Evolutionary conservation across 176 grass and related monocot species (phyloP).

Genomic region (Zea mays): Zm-B73-REFERENCE-NAM-5.0 NC_050098.1:175177501-175178000

Average conservation of each 20-base stretch:
- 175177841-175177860: not conserved
- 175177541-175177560: constrained; percentile 34
- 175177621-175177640: not conserved
- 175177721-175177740: not conserved
- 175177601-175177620: not conserved
- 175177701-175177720: not conserved
- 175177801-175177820: not conserved
- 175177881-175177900: not conserved
- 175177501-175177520: constrained; percentile 55
- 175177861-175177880: too few relatives aligned
- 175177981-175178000: too few relatives aligned
- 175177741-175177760: not conserved
- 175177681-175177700: too few relatives aligned
- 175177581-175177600: not conserved
- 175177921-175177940: too few relatives aligned
- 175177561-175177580: not conserved
- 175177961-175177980: too few relatives aligned
- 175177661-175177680: not conserved
- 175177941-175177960: too few relatives aligned
- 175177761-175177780: not conserved
- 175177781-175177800: not conserved
- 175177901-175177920: too few relatives aligned
- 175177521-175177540: constrained; percentile 41
- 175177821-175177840: not conserved
- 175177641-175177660: not conserved